Percentiles rank a stretch among this genome's conserved stretches.
These are phyloP conservation scores for Tausonia pullulans DNA, from an alignment of 1,284 basidiomycete genomes.

Conservation along the genomic window DNA sequence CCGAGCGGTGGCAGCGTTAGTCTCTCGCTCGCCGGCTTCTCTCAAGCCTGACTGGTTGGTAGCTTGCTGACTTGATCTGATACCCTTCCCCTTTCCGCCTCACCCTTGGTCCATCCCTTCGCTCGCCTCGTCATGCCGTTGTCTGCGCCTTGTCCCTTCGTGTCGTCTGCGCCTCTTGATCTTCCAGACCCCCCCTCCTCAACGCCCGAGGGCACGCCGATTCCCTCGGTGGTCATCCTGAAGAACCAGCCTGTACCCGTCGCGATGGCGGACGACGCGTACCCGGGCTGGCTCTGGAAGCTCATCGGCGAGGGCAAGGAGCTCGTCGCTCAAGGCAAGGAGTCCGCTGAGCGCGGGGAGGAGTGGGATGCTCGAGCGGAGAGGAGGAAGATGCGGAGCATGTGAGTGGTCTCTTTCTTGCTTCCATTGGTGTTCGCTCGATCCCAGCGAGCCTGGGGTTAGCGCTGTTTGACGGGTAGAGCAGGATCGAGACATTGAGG, in stretches of 20 bases:
- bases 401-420: not conserved
- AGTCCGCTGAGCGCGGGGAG: not conserved
- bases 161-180: not conserved
- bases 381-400: not conserved
- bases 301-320: slow-evolving; percentile 22
- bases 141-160: not conserved
- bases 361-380: not conserved
- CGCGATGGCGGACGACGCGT: slow-evolving; percentile 29
- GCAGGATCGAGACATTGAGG: too few species aligned
- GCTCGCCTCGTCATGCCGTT: too few species aligned
- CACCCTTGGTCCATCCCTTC: too few species aligned
- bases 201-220: slow-evolving; percentile 20
- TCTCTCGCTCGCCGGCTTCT: too few species aligned
- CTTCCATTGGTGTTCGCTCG: too few species aligned
- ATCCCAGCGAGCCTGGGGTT: too few species aligned
- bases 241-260: slow-evolving; percentile 31
- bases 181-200: slow-evolving; percentile 9
- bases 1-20: too few species aligned
- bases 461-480: too few species aligned
- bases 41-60: too few species aligned
- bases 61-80: too few species aligned
- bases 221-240: slow-evolving; percentile 29
- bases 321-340: not conserved
- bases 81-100: too few species aligned
- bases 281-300: slow-evolving; percentile 32